Base-by-base conservation (phyloP, 345 rosid species). In the Melastoma malabathricum region DNA sequence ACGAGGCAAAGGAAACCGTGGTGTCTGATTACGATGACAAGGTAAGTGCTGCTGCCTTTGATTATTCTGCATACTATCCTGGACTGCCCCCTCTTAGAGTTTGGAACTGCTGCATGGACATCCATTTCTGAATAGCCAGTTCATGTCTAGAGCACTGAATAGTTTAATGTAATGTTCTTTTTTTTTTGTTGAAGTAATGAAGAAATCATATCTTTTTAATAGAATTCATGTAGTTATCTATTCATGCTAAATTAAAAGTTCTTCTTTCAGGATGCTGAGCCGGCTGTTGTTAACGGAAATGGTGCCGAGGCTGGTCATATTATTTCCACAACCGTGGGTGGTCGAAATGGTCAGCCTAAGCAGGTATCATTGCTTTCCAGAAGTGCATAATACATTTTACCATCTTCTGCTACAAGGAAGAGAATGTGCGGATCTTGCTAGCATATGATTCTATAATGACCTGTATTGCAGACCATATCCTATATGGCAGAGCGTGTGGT, bases 281-380 rank as follows among this genome's bases (percentile, higher is more conserved):
- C 92, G 45, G 55, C 77, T 41, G 15, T 79, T 68, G 76, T 93
- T 52, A 78, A 67, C 20, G 96, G 94, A 55, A 72, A 73, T 56
- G 96, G 97, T 54, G 71, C 96, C 3, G 97, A 83, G 66, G 67
- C 96, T 6, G 99, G 97, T 15, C 97, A 88, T 44, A 72, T 85
- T 50, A 83, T 93, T 62, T 67, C 82, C 47, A 88, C 97, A 7
- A 74, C 84, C 18, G 66, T 88, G 7, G 87, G 94, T 46, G 97
- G 96, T 62, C 80, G 64, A 61, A 78, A 82, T 62, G 99, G 99
- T 59, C 77, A 79, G 56, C 92, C 99, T 15, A 88, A 93, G 69
- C 94, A 93, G 97, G 99, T 93, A 44, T 64, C 48, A 52, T 63
- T 46, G 44, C 44, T 25, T 34, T 44, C 44, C 55, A 55, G 43